Evolutionary conservation across 1,284 basidiomycete species (phyloP), one percentile per base, ranked within the genome.

Genomic region (Ustilago sp.): DNA sequence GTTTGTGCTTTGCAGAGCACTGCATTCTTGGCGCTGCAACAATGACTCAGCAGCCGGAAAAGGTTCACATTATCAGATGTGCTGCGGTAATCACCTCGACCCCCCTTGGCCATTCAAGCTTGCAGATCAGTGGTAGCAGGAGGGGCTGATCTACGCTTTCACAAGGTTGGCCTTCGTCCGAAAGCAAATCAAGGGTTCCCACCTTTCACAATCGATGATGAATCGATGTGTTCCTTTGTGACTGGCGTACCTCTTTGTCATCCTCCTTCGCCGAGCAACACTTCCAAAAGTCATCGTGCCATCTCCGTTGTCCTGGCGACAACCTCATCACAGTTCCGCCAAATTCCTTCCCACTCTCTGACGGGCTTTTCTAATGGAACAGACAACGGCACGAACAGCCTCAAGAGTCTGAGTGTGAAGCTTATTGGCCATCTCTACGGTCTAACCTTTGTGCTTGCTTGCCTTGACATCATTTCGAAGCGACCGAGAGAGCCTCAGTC

Each of bases 11-110:
- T 41, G 36, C 58, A 59, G 11, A 12, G 35, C 23, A 28, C 11
- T 4, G n/a, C 19, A 15, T 19, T 55, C 36, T 51, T 59, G 57
- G 57, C 45, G 28, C 19, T 50, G 47, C 57, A 59, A 58, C 15
- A 50, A 13, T 13, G 45, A 48, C 45, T 7, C 5, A 11, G n/a
- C 23, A 31, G 48, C 28, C 23, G 0, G 31, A 50, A 50, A 28
- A 32, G 43, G 43, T 7, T 19, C 11, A 5, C 3, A 9, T 45
- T 57, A 45, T 38, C 57, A 17, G 35, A 47, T 48, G 12, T 48
- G 57, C 43, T 59, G 43, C 57, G 57, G 57, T 35, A 59, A 47
- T 57, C n/a, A 7, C 43, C 13, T 15, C 19, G 43, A n/a, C 28
- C 28, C 8, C 23, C 13, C 43, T 41, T 41, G 6, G 7, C 7